Evolutionary conservation across 345 rosid genomes (phyloP).

Genomic region (Camelina hispida): DNA sequence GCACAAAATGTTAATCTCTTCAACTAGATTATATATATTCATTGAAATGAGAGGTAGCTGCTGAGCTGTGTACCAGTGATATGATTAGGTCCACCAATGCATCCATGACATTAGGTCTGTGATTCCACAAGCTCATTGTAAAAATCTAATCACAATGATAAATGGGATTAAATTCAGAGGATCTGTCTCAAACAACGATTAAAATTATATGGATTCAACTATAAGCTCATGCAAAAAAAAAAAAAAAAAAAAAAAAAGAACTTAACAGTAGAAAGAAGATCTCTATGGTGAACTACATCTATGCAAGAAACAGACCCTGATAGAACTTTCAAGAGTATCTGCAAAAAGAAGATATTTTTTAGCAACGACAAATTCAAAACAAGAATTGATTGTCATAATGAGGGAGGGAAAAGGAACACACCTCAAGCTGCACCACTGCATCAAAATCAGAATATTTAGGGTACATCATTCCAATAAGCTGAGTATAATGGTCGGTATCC

Average conservation of each 20-base stretch:
- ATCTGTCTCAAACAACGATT: not conserved
- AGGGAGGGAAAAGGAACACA: constrained; percentile 29
- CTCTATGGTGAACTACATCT: constrained; percentile 53
- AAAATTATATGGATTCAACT: not conserved
- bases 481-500: constrained; percentile 53
- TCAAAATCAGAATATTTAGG: constrained; percentile 51
- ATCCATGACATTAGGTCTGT: constrained; percentile 66
- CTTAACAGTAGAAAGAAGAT: constrained; percentile 69
- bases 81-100: constrained; percentile 63
- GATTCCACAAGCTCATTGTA: constrained; percentile 75
- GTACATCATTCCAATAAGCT: constrained; percentile 68
- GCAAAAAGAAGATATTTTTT: constrained; percentile 30
- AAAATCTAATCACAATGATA: constrained; percentile 57
- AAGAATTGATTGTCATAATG: not conserved
- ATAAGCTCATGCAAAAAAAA: not conserved
- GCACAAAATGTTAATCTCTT: not conserved
- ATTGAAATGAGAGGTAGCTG: not conserved
- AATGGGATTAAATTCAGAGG: constrained; percentile 11
- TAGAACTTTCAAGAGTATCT: constrained; percentile 66
- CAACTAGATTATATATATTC: constrained; percentile 2
- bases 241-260: not conserved
- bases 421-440: constrained; percentile 75
- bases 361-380: not conserved
- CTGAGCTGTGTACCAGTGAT: constrained; percentile 56
- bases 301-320: constrained; percentile 69